Evolutionary conservation across 2,329 filamentous ascomycete species (phyloP).

Genomic region (Rhinocladiella mackenziei): DNA sequence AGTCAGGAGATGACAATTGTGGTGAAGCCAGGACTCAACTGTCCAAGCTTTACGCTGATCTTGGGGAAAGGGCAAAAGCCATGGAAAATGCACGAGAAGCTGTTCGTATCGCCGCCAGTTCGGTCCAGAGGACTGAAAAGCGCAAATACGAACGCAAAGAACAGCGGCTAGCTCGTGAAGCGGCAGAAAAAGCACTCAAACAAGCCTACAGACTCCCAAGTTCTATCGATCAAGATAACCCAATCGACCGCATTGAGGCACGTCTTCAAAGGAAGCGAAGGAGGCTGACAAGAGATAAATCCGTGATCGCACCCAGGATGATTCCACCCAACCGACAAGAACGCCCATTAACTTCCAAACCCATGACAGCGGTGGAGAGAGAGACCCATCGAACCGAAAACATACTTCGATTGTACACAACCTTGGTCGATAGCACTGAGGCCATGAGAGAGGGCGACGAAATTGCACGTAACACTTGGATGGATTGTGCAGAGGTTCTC

Average conservation of each 20-base stretch:
- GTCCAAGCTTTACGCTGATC: constrained; percentile 77
- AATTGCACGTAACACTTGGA: constrained; percentile 52
- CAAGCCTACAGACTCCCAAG: constrained; percentile 24
- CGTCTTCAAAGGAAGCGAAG: constrained; percentile 5
- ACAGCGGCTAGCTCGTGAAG: constrained; percentile 25
- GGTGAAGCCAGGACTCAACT: constrained; percentile 75
- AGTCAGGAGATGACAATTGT: constrained; percentile 66
- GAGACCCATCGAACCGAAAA: constrained; percentile 40
- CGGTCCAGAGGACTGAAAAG: constrained; percentile 20
- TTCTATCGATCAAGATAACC: constrained; percentile 1
- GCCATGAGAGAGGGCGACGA: constrained; percentile 48
- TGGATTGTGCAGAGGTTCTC: constrained; percentile 56
- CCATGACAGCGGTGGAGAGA: constrained; percentile 31
- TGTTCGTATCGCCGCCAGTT: constrained; percentile 55
- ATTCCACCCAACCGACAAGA: constrained; percentile 11
- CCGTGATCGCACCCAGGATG: constrained; percentile 3
- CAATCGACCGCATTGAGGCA: constrained; percentile 15
- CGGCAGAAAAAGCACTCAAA: constrained; percentile 28
- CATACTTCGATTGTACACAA: constrained; percentile 44
- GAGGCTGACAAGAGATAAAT: constrained; percentile 21
- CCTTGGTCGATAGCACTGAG: constrained; percentile 47
- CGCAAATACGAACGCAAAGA: constrained; percentile 31
- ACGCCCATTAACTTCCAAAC: constrained; percentile 24
- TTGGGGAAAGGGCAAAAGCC: constrained; percentile 69
- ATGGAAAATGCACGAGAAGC: constrained; percentile 73